These are phyloP conservation scores for Suhomyces atakaporum DNA, from an alignment of 1,139 yeast genomes.

Conservation along the genomic window DNA sequence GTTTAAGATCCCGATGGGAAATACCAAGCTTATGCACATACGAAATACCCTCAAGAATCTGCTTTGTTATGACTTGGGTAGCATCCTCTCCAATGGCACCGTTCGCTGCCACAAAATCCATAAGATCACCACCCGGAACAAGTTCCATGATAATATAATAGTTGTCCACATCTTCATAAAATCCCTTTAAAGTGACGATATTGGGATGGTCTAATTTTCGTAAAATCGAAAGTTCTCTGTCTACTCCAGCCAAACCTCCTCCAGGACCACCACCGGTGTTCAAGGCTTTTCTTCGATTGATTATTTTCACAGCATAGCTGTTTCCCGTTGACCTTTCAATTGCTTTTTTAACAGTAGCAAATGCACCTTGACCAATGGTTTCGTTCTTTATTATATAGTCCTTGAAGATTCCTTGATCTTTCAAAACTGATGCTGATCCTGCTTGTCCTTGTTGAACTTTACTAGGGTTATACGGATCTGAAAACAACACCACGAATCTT, in stretches of 20 bases:
- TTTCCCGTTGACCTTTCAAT: constrained; percentile 83
- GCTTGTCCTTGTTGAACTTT: constrained; percentile 21
- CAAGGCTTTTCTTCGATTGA: constrained; percentile 75
- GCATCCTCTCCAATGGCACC: constrained; percentile 93
- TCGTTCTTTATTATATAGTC: constrained; percentile 80
- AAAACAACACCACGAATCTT: constrained; percentile 68
- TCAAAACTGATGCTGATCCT: constrained; percentile 23
- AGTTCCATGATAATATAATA: constrained; percentile 93
- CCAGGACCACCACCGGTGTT: constrained; percentile 62
- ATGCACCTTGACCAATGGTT: constrained; percentile 94
- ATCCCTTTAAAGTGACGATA: constrained; percentile 78
- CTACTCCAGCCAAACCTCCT: constrained; percentile 59
- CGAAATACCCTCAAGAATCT: constrained; percentile 77
- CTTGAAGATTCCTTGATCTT: constrained; percentile 60
- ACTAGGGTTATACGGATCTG: constrained; percentile 43
- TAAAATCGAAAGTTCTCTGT: constrained; percentile 80
- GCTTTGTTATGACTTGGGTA: constrained; percentile 80
- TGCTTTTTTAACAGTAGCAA: constrained; percentile 92
- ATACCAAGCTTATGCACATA: constrained; percentile 90
- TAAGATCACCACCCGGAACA: constrained; percentile 95
- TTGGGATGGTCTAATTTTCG: constrained; percentile 79
- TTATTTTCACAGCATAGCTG: constrained; percentile 86
- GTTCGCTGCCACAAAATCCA: constrained; percentile 93
- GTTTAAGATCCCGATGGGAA: constrained; percentile 90
- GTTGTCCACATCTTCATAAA: constrained; percentile 77